phyloP scores from a whole-genome alignment of 208 protist genomes.

The Trypanosoma melophagium region DNA sequence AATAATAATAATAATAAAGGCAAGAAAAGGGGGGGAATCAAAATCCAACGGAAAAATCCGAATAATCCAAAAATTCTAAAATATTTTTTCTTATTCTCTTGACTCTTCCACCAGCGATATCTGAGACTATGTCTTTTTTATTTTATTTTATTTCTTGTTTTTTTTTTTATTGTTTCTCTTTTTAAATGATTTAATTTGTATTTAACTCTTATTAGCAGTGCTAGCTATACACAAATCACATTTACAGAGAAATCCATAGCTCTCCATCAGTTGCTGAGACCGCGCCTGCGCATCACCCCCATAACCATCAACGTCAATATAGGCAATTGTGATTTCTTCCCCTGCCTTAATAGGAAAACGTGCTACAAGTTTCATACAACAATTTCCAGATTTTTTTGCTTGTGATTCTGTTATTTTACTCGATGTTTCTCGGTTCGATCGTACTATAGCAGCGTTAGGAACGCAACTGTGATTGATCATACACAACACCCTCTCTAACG shows the following conservation, averaged over 20 bases:
- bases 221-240: background rate
- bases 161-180: background rate
- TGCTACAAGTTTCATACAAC: constrained; percentile 27
- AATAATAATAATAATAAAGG: no score
- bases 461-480: constrained; percentile 87
- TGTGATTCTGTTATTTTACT: background rate
- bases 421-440: constrained; percentile 12
- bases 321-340: constrained; percentile 21
- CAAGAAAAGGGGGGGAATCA: no score
- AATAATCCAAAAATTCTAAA: no score
- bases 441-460: constrained; percentile 68
- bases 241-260: constrained; percentile 71
- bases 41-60: no score
- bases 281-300: constrained; percentile 42
- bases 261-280: constrained; percentile 50
- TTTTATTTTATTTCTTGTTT: no score
- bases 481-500: constrained; percentile 60
- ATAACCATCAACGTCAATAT: constrained; percentile 54
- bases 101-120: no score
- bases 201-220: background rate
- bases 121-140: no score
- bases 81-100: no score
- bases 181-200: background rate
- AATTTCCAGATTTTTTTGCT: background rate
- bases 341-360: constrained; percentile 16